Percentiles rank a stretch among this genome's conserved stretches.
Evolutionary conservation across 176 grass and related monocot species (phyloP).

Genomic region (Juncus effusus): DNA sequence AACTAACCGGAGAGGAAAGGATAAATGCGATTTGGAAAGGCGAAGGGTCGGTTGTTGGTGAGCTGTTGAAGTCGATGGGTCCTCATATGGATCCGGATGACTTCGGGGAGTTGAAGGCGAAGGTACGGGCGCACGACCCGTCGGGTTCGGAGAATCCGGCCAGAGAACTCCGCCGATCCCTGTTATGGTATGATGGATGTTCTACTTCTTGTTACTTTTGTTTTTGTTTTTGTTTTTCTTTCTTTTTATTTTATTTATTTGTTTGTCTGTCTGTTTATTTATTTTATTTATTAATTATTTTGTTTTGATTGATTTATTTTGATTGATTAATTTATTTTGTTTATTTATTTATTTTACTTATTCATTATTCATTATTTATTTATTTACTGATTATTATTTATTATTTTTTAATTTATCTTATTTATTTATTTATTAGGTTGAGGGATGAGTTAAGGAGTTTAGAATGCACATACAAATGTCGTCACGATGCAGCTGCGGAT

Average conservation of each 20-base stretch:
- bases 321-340: background rate
- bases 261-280: conserved; percentile 4
- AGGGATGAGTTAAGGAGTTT: conserved; percentile 83
- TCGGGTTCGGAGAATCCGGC: conserved; percentile 62
- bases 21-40: conserved; percentile 84
- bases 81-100: conserved; percentile 73
- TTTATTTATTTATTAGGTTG: conserved; percentile 47
- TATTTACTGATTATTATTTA: too few species aligned
- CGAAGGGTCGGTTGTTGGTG: conserved; percentile 71
- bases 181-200: conserved; percentile 56
- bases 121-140: conserved; percentile 68
- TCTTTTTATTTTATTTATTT: conserved; percentile 8
- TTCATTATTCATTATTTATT: background rate
- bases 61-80: conserved; percentile 76
- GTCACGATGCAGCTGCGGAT: conserved; percentile 95
- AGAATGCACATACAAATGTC: conserved; percentile 81
- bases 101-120: conserved; percentile 64
- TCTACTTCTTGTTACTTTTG: background rate
- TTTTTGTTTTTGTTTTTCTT: background rate
- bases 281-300: background rate
- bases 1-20: conserved; percentile 54
- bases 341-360: conserved; percentile 1
- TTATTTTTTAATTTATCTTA: background rate
- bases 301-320: background rate
- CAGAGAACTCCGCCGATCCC: conserved; percentile 55